Conservation (phyloP, 208 protist genomes). For the Leishmania mexicana region DNA sequence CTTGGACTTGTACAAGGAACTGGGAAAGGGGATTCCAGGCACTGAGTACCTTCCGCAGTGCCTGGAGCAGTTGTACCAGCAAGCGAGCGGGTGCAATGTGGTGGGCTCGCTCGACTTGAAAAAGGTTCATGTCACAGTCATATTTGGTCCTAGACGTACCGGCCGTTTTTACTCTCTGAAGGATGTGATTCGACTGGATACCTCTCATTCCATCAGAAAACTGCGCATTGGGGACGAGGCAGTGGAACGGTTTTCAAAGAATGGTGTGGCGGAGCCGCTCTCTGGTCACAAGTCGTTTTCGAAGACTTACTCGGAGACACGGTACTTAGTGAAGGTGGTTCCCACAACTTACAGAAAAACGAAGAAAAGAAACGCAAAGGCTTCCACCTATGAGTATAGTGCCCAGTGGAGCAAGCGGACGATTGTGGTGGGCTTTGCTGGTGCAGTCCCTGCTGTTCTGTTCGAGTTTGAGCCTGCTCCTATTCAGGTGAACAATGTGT, state of each 20-base stretch:
- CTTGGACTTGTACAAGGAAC: constrained; percentile 28
- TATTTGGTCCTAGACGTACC: constrained; percentile 63
- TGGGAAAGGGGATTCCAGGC: constrained; percentile 27
- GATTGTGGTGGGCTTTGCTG: constrained; percentile 34
- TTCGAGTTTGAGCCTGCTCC: constrained; percentile 68
- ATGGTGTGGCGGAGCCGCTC: constrained; percentile 46
- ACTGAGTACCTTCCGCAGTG: constrained; percentile 65
- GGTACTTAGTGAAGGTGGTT: constrained; percentile 68
- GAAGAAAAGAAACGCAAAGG: constrained; percentile 15
- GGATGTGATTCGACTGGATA: constrained; percentile 61
- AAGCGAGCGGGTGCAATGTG: constrained; percentile 75
- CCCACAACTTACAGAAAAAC: constrained; percentile 59
- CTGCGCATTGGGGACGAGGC: constrained; percentile 64
- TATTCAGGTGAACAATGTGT: constrained; percentile 82
- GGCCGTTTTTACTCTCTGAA: constrained; percentile 30
- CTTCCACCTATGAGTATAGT: constrained; percentile 73
- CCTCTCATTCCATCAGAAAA: constrained; percentile 68
- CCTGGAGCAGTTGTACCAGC: constrained; percentile 46
- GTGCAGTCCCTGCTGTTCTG: constrained; percentile 46
- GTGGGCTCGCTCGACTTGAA: constrained; percentile 71
- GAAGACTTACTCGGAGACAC: constrained; percentile 39
- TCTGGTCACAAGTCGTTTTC: constrained; percentile 36
- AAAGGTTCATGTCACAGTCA: constrained; percentile 81
- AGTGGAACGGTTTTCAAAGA: constrained; percentile 65
- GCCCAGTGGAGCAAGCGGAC: constrained; percentile 46